Percentiles rank a stretch among this genome's conserved stretches.
These are phyloP conservation scores for Sanghuangporus baumii DNA, from an alignment of 1,284 basidiomycete genomes.

Conservation along the genomic window DNA sequence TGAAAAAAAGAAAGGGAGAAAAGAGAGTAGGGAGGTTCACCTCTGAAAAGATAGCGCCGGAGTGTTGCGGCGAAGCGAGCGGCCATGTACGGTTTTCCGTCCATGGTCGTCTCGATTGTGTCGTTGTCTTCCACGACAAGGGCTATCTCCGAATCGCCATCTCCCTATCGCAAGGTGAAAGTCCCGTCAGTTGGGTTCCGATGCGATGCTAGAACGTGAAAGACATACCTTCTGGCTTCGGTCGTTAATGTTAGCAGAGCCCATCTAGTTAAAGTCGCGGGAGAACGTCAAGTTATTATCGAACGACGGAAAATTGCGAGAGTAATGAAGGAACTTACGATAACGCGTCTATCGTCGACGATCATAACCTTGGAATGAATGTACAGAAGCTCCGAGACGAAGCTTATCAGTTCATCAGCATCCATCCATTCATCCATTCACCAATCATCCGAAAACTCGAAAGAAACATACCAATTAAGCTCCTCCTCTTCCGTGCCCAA, in stretches of 20 bases:
- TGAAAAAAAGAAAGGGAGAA: neutral
- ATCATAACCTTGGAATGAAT: slow-evolving; percentile 89
- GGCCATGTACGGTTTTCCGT: slow-evolving; percentile 66
- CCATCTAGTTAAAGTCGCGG: slow-evolving; percentile 47
- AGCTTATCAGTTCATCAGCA: slow-evolving; percentile 35
- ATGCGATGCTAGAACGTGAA: slow-evolving; percentile 1
- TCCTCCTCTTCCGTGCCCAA: slow-evolving; percentile 79
- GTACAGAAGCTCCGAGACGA: slow-evolving; percentile 77
- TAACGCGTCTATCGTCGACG: slow-evolving; percentile 84
- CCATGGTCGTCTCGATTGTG: slow-evolving; percentile 71
- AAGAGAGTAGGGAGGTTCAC: slow-evolving; percentile 31
- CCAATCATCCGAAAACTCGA: neutral
- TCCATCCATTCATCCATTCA: neutral
- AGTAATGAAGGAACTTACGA: slow-evolving; percentile 44
- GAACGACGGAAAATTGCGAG: neutral
- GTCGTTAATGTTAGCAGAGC: slow-evolving; percentile 88
- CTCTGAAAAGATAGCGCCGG: slow-evolving; percentile 70
- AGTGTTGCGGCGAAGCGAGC: slow-evolving; percentile 73
- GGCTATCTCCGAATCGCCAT: slow-evolving; percentile 92
- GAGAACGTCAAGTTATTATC: neutral
- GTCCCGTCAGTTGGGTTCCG: neutral
- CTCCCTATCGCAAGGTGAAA: slow-evolving; percentile 44
- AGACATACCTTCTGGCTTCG: slow-evolving; percentile 61
- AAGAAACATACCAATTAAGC: slow-evolving; percentile 53
- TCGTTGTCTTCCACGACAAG: slow-evolving; percentile 86